phyloP scores from a whole-genome alignment of 163 green algal species.

The Chlamydomonas reinhardtii region DNA sequence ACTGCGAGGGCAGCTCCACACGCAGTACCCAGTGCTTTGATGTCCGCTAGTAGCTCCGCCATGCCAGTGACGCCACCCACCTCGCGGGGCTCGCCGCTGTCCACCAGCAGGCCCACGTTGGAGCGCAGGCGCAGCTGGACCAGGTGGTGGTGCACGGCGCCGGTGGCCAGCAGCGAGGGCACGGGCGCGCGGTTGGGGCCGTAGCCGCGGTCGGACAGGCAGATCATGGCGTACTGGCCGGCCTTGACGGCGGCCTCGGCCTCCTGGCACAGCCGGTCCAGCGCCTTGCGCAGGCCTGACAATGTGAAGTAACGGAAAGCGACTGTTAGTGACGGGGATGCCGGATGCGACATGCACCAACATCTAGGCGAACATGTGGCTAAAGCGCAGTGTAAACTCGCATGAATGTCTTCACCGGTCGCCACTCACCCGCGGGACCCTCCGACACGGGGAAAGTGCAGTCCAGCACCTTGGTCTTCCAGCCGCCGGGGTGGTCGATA shows the following conservation, averaged over 20 bases:
- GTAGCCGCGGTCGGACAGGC: slow-evolving; percentile 76
- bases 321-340: no score
- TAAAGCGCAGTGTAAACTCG: no score
- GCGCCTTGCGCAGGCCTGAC: slow-evolving; percentile 75
- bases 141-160: slow-evolving; percentile 93
- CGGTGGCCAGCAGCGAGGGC: slow-evolving; percentile 86
- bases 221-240: slow-evolving; percentile 86
- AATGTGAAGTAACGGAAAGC: no score
- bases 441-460: slow-evolving; percentile 82
- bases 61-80: slow-evolving; percentile 1
- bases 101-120: slow-evolving; percentile 87
- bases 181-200: slow-evolving; percentile 80
- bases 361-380: no score
- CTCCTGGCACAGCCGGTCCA: slow-evolving; percentile 84
- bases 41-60: no score
- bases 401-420: no score
- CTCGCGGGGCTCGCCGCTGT: slow-evolving; percentile 88
- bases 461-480: slow-evolving; percentile 89
- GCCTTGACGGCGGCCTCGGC: slow-evolving; percentile 81
- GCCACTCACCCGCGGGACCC: slow-evolving; percentile 60
- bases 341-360: no score
- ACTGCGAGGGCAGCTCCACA: no score
- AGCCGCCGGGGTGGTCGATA: slow-evolving; percentile 67
- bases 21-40: no score
- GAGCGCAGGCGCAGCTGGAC: slow-evolving; percentile 80